Evolutionary conservation across 805 yeast species (phyloP), one percentile per base, ranked within the genome.

Genomic region (Wilhelminamyces savonicus): DNA sequence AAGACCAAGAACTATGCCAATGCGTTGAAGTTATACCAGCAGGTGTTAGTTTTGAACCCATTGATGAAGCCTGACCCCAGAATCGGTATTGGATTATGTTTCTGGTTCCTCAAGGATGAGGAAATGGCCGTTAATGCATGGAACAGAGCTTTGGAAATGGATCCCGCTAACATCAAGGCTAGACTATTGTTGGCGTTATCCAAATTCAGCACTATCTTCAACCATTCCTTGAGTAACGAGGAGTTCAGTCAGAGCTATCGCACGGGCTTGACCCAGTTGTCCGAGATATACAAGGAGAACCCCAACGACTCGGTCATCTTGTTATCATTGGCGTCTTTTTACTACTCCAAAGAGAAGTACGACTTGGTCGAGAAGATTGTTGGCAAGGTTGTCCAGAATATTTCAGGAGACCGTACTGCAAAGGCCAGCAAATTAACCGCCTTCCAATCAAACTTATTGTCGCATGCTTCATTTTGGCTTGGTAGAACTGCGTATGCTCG

Each of bases 1-100:
- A 82, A 80, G 52, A 52, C 63, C 8, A 78, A 76, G 36, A 82
- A 82, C 50, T 87, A 78, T 54, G 53, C 70, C 15, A 76, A 71
- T 5, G 87, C 95, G 11, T 69, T 92, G 45, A 80, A 79, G 51
- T 54, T 83, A 19, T 92, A 84, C 57, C 99, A 92, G 63, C 82
- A 81, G 40, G 78, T 83, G 6, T 64, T 92, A 40, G 69, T 79
- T 20, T 65, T 78, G 28, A 79, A 86, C 38, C 97, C 97, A 2
- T 52, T 81, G 21, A 60, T 82, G 43, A 72, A 73, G 43, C 97
- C 97, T 4, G 97, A 90, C 59, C 94, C 97, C 13, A 70, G 99
- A 55, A 71, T 92, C 36, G 99, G 97, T 17, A 76, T 90, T 37
- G 99, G 98, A 21, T 62, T 92, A 40, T 88, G 97, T 55, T 90